Base-by-base conservation (phyloP, 352 stramenopile species). In the Peronospora belbahrii region DNA sequence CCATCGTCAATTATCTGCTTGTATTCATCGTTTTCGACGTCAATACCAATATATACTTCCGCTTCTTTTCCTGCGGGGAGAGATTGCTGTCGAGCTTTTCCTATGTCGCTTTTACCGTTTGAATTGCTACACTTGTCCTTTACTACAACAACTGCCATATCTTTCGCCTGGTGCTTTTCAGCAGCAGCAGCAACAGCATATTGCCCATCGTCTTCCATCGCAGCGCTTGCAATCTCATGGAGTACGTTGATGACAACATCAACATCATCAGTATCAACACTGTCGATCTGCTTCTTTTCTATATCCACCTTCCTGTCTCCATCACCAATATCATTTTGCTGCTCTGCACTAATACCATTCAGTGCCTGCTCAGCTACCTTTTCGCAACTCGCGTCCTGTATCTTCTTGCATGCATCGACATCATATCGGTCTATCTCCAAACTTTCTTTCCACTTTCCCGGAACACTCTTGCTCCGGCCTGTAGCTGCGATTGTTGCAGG, bases 371-470 rank as follows among this genome's bases (percentile, higher is more conserved):
- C 18, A 33, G 15, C n/a, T 10, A 20, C 35, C 18, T 19, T 23
- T 3, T 45, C n/a, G 7, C 7, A 25, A 39, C 10, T 11, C 17
- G 33, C 37, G 4, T 14, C 6, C 13, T 34, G 17, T 6, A 9
- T 41, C 15, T 28, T 18, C 24, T 39, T 22, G 13, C 30, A 25
- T 36, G 7, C 30, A 4, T 4, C 18, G 23, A 20, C 9, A 9
- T 27, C 24, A 7, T 19, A 18, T 3, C 43, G 14, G 25, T 36
- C 17, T 7, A 44, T 52, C 33, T 61, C 46, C 27, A 61, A n/a
- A 52, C 22, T 52, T 14, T 52, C 52, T 23, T 56, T 52, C 52
- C 52, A 56, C 28, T 58, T 40, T 19, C 40, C 41, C 28, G 41
- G 40, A 35, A 30, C 40, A 23, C 23, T 37, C 28, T 28, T 32